phyloP scores from a whole-genome alignment of 1,139 yeast species.

The Zygoascus sp. region DNA sequence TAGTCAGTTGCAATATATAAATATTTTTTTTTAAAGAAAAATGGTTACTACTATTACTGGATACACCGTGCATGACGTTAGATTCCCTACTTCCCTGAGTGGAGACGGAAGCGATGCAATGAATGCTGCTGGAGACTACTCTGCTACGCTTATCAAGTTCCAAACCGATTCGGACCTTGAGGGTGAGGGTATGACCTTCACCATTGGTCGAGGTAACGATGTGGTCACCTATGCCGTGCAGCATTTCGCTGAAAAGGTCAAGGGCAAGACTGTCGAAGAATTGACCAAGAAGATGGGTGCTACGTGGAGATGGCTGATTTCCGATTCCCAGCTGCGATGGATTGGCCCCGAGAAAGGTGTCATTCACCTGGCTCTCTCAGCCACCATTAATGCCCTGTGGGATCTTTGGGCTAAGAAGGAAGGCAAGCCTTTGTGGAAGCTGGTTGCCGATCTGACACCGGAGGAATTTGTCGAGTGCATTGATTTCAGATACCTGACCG shows the following conservation, averaged over 20 bases:
- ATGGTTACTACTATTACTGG: slow-evolving; percentile 29
- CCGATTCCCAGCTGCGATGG: slow-evolving; percentile 41
- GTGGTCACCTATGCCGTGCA: slow-evolving; percentile 33
- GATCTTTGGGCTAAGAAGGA: slow-evolving; percentile 40
- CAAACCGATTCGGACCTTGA: slow-evolving; percentile 27
- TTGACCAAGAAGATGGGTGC: slow-evolving; percentile 37
- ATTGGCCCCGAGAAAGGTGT: slow-evolving; percentile 42
- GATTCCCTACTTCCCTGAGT: slow-evolving; percentile 39
- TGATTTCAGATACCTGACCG: slow-evolving; percentile 42
- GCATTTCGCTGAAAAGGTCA: slow-evolving; percentile 32
- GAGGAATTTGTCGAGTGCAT: slow-evolving; percentile 42
- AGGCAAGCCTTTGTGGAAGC: slow-evolving; percentile 39
- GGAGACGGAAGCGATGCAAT: slow-evolving; percentile 39
- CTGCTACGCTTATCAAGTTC: slow-evolving; percentile 33
- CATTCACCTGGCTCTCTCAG: slow-evolving; percentile 37
- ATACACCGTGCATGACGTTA: slow-evolving; percentile 32
- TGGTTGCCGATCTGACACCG: slow-evolving; percentile 40
- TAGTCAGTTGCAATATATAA: not conserved
- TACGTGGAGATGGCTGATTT: slow-evolving; percentile 39
- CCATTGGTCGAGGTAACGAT: slow-evolving; percentile 36
- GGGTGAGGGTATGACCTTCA: slow-evolving; percentile 36
- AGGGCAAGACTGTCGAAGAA: slow-evolving; percentile 32
- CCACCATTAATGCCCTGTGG: slow-evolving; percentile 39
- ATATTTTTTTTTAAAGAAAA: not conserved
- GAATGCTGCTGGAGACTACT: slow-evolving; percentile 36